Evolutionary conservation across 202 grass and related monocot species (phyloP), one percentile per base, ranked within the genome.

Genomic region (Bolboschoenoplectus hybrid): DNA sequence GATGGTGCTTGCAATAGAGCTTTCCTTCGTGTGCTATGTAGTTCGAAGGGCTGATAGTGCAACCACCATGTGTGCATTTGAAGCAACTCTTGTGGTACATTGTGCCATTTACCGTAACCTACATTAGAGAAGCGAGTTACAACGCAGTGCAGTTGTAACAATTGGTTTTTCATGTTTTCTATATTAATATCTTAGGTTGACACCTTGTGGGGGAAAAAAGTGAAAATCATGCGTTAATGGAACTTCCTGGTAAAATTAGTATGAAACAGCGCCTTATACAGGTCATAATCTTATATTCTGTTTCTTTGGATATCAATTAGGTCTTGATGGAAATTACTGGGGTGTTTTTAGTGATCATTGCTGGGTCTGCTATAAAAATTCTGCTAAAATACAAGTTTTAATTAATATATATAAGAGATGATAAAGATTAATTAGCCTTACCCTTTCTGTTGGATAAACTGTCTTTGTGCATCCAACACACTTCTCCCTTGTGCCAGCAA

Each of bases 11-110:
- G 96, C 96, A 98, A 88, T 95, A 98, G 83, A 98, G 91, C 90
- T 94, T 98, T 60, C 93, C 96, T 67, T 98, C 96, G 3, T 98
- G 96, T 1, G 96, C 96, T 7, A 98, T 90, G 86, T 98, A 98
- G 82, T 94, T 98, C 1, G 96, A 98, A 80, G 96, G 96, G 91
- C 96, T 98, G 50, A 98, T 98, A 44, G 92, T 92, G 80, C 96
- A 98, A 88, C 96, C 96, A 77, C 96, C 96, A 91, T 98, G 93
- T 55, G 90, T 90, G 87, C 96, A 98, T 63, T 98, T 98, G 93
- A 98, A 98, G 96, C 96, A 98, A 89, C 93, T 92, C 85, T 90
- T 98, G 89, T 98, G 96, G n/a, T 98, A 98, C 85, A 91, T 91
- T 6, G 90, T 98, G 12, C 87, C 85, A 45, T 98, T 95, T 8